Percentiles rank a stretch among this genome's conserved stretches.
Evolutionary conservation across 192 early-diverging fungal species (phyloP).

Genomic region (Chytriomyces hyalinus): DNA sequence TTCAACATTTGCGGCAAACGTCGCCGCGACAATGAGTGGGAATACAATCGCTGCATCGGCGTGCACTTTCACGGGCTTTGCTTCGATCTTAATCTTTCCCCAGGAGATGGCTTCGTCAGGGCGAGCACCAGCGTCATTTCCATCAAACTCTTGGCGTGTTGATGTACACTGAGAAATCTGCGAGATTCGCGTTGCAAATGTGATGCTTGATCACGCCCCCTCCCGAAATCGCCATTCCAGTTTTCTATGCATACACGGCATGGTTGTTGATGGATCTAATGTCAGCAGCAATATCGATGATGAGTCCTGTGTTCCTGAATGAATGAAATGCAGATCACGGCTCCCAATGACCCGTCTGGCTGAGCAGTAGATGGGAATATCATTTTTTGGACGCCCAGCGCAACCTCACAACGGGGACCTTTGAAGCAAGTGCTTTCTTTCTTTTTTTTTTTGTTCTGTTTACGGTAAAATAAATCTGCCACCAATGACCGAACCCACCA

Average conservation of each 20-base stretch:
- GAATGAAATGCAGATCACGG: conserved; percentile 99
- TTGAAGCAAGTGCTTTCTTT: background rate
- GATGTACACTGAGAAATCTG: too few species aligned
- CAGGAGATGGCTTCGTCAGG: too few species aligned
- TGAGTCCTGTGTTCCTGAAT: conserved; percentile 90
- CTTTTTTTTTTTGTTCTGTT: conserved; percentile 26
- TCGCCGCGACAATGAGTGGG: conserved; percentile 92
- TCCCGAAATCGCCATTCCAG: conserved; percentile 94
- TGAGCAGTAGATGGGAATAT: conserved; percentile 97
- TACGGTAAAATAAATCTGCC: background rate
- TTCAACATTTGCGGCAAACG: conserved; percentile 70
- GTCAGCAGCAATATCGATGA: conserved; percentile 91
- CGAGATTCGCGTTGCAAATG: conserved; percentile 98
- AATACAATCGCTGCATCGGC: conserved; percentile 92
- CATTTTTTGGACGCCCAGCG: conserved; percentile 95
- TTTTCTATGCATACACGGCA: conserved; percentile 94
- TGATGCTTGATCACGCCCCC: conserved; percentile 98
- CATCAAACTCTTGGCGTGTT: too few species aligned
- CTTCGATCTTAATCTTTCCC: conserved; percentile 90
- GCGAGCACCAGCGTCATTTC: too few species aligned
- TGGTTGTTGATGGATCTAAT: conserved; percentile 90
- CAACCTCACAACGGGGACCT: conserved; percentile 64
- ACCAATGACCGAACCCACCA: background rate
- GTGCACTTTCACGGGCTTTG: conserved; percentile 90
- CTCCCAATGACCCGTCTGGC: conserved; percentile 97